Percentiles rank a stretch among this genome's conserved stretches.
These are phyloP conservation scores for Dactylellina sp. DNA, from an alignment of 2,329 filamentous ascomycete genomes.

Conservation along the genomic window DNA sequence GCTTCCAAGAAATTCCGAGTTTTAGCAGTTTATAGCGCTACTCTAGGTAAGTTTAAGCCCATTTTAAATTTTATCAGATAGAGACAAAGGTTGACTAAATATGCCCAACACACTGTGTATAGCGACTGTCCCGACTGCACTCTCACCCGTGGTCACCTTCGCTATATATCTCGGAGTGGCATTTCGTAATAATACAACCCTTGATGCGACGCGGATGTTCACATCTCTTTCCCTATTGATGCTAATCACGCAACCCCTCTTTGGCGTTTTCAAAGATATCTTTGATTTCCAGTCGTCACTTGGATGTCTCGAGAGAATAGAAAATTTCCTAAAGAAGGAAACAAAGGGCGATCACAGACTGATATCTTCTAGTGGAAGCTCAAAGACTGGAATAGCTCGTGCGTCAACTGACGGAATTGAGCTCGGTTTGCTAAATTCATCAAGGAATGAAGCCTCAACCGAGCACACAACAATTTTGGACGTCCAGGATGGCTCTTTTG, in stretches of 20 bases:
- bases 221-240: slow-evolving; percentile 63
- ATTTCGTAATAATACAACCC: slow-evolving; percentile 13
- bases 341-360: slow-evolving; percentile 45
- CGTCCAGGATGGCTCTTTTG: slow-evolving; percentile 31
- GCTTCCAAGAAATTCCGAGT: slow-evolving; percentile 63
- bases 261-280: slow-evolving; percentile 62
- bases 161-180: slow-evolving; percentile 46
- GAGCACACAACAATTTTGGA: slow-evolving; percentile 26
- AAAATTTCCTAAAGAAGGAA: slow-evolving; percentile 55
- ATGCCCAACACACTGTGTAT: not conserved
- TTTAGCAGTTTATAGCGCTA: slow-evolving; percentile 63
- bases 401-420: not conserved
- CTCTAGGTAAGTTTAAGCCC: slow-evolving; percentile 61
- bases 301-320: slow-evolving; percentile 57
- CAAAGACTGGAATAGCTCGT: slow-evolving; percentile 35
- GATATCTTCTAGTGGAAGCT: slow-evolving; percentile 59
- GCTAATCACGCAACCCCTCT: slow-evolving; percentile 62
- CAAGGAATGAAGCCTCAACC: slow-evolving; percentile 35
- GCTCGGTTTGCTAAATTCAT: slow-evolving; percentile 36
- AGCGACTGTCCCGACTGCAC: slow-evolving; percentile 60
- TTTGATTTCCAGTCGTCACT: slow-evolving; percentile 62
- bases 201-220: slow-evolving; percentile 60
- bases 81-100: not conserved
- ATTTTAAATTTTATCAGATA: too few species aligned
- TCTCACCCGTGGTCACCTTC: slow-evolving; percentile 58